Base-by-base conservation (phyloP, 2,329 filamentous ascomycete species). In the Didymella sp. region DNA sequence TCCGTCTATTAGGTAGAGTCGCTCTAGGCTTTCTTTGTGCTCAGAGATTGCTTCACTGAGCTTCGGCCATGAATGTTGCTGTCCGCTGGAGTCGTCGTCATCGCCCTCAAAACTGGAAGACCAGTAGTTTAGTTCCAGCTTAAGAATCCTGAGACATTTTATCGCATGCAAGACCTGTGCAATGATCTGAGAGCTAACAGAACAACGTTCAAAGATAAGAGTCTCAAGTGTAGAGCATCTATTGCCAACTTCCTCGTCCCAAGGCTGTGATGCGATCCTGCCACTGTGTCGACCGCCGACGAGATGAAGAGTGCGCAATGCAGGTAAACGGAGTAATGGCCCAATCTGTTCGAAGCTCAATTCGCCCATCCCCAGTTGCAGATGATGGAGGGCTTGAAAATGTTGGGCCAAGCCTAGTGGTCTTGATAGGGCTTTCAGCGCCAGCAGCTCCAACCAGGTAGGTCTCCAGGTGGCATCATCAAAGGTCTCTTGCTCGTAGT, bases 401-500 rank as follows among this genome's bases (percentile, higher is more conserved):
- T 45, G 42, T 13, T 24, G 42, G 6, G 25, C 28, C 12, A 45
- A 31, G 11, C 42, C 42, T 31, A 28, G 11, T 6, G 42, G 42
- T 4, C 27, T 31, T 22, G 27, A 45, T n/a, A 33, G n/a, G 5
- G 42, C 42, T 22, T 28, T 22, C 6, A 31, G 9, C 1, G 42
- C 9, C 17, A 45, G n/a, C 5, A 45, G 27, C 17, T 45, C 27
- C 11, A 45, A 6, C 42, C 42, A 45, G 6, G 27, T 45, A 45
- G 42, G 42, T 22, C 27, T 45, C 27, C 19, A 22, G 11, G n/a
- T 22, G 7, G 8, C n/a, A 24, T 17, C 25, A 30, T 21, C 25
- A 5, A 25, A 1, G 4, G 43, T 49, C 13, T 46, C 40, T n/a
- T 31, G 33, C 6, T 58, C 56, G 12, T 24, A 47, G 9, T 56